Evolutionary conservation across 179 eudicot genomes (phyloP).

Genomic region (Corrigiola litoralis): DNA sequence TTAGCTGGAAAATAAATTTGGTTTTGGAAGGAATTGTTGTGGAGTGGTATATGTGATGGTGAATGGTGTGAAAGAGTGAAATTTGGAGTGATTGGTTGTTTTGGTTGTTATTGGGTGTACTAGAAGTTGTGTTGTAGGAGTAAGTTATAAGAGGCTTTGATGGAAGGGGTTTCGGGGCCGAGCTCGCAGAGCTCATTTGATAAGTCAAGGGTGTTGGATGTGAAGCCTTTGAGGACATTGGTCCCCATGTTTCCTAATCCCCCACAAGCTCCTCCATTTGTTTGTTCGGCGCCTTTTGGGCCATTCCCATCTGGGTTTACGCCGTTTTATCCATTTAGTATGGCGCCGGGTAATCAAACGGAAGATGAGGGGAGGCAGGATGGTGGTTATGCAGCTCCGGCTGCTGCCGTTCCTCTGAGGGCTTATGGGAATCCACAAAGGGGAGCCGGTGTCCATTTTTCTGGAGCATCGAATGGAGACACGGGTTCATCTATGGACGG

Average conservation of each 20-base stretch:
- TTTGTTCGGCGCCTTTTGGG: constrained; percentile 34
- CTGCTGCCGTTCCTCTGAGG: constrained; percentile 29
- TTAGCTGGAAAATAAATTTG: neutral
- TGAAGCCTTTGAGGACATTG: constrained; percentile 31
- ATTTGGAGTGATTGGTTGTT: neutral
- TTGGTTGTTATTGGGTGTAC: neutral
- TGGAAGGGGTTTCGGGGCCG: constrained; percentile 32
- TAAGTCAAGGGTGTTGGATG: constrained; percentile 33
- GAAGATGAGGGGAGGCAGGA: constrained; percentile 13
- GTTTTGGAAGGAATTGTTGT: neutral
- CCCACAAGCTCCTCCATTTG: constrained; percentile 36
- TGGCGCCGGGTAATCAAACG: constrained; percentile 20
- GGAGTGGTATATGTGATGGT: neutral
- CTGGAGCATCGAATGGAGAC: constrained; percentile 30
- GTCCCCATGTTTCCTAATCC: constrained; percentile 36
- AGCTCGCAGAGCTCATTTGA: constrained; percentile 17
- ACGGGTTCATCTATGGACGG: constrained; percentile 31
- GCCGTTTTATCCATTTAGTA: constrained; percentile 36
- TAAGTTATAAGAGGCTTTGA: neutral
- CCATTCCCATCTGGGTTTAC: constrained; percentile 37
- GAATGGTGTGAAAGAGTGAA: neutral
- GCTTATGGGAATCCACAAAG: constrained; percentile 32
- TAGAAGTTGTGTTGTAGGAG: neutral
- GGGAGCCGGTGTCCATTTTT: constrained; percentile 19
- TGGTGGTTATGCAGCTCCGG: constrained; percentile 25